Evolutionary conservation across 805 yeast species (phyloP), one percentile per base, ranked within the genome.

Genomic region (Ogataea salicorniae): DNA sequence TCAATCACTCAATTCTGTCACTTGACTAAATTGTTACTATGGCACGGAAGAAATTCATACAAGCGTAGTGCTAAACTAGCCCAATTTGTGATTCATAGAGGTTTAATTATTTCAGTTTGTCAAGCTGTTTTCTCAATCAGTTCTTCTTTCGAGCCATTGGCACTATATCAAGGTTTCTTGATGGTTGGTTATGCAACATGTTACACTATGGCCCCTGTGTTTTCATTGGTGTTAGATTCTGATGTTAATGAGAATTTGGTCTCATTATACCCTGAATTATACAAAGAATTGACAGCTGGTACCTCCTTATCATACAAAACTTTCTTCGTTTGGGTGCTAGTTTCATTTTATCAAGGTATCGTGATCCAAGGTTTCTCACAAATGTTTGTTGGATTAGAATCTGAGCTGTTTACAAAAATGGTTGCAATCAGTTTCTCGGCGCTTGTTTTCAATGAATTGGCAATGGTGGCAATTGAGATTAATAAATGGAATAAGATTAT

Each of bases 41-140:
- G 99, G 99, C 99, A 94, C 65, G 99, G 99, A 8, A 79, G 99
- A 63, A 94, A 95, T 67, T 88, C 97, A 4, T 94, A 94, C 70
- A 94, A 95, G 66, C 75, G 98, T 59, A 87, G 96, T 37, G 96
- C 99, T 1, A 94, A 94, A 65, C 72, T 94, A 51, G 87, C 97
- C 1, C 99, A 94, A 64, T 92, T 94, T 70, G 90, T 94, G 41
- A 94, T 94, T 61, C 99, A 94, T 64, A 82, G 99, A 63, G 99
- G 99, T 31, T 74, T 94, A 45, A 77, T 94, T 39, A 92, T 94
- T 44, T 87, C 96, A 3, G 91, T 92, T 5, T 92, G 97, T 46
- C 99, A 94, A 67, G 95, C 96, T 1, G 90, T 94, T 15, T 94
- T 79, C 64, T 90, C 97, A 2, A 78, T 92, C 14, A 78, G 89